Conservation (phyloP, 2,329 filamentous ascomycete genomes). For the Emmonsiellopsis sp. region DNA sequence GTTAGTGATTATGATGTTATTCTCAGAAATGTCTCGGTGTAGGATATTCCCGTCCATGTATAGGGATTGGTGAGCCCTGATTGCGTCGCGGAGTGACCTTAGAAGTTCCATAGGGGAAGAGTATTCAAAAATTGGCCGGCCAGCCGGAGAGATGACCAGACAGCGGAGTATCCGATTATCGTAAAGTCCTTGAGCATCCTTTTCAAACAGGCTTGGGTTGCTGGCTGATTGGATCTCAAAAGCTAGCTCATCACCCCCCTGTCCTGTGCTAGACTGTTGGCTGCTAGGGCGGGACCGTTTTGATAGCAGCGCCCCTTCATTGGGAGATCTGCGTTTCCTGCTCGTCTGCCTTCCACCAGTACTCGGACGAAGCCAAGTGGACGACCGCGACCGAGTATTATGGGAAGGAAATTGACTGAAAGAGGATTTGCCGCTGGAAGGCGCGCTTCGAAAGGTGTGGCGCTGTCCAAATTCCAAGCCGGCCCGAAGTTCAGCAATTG, state of each 20-base stretch:
- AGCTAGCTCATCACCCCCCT: constrained; percentile 2
- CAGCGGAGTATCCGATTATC: constrained; percentile 22
- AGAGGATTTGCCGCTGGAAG: constrained; percentile 6
- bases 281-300: constrained; percentile 2
- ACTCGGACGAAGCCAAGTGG: no score
- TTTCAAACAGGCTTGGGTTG: neutral
- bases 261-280: neutral
- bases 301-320: neutral
- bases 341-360: no score
- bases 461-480: constrained; percentile 17
- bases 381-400: neutral
- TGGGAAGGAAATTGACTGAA: neutral
- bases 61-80: constrained; percentile 28
- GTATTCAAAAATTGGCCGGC: constrained; percentile 21
- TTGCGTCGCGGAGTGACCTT: constrained; percentile 23
- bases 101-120: constrained; percentile 24
- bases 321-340: constrained; percentile 6
- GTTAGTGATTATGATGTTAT: constrained; percentile 32
- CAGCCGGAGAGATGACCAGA: constrained; percentile 23
- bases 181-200: constrained; percentile 9
- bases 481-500: constrained; percentile 17
- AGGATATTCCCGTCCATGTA: constrained; percentile 26
- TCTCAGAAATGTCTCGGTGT: constrained; percentile 28
- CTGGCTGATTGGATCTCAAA: neutral
- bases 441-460: constrained; percentile 10